Base-by-base conservation (phyloP, 352 stramenopile species). In the Phytophthora constricta region DNA sequence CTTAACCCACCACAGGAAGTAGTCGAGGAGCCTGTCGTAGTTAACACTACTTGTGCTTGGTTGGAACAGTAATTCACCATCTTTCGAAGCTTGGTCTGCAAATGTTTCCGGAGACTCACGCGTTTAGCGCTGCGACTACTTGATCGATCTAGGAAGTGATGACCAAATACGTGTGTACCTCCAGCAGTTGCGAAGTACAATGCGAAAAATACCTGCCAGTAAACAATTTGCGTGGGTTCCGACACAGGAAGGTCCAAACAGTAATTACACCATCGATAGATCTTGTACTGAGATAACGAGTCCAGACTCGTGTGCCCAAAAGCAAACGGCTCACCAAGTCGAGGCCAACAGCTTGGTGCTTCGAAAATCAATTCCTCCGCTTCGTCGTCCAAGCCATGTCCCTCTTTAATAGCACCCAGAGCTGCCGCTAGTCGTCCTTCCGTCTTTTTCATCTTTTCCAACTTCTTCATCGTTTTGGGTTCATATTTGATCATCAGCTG, bases 381-480 rank as follows among this genome's bases (percentile, higher is more conserved):
- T n/a, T 70, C 33, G 8, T 69, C 66, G 20, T 76, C 68, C 3
- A 68, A 3, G 19, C 23, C 45, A 42, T 56, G 67, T 10, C 63
- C 68, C 14, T 65, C 37, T 43, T 72, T 53, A 9, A 79, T 34
- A 14, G 76, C 58, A 31, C 42, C 55, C 3, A 95, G 70, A 28
- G 86, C 82, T 1, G 72, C 9, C 14, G 74, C 63, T 22, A 95
- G 45, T 55, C 80, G 90, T 3, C 85, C 77, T 23, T 91, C 73
- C 0, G 73, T 79, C 50, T 82, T 88, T 58, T 82, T 88, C 67
- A 92, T 84, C 53, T 93, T 95, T 46, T 92, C 83, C 27, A 95
- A 43, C 51, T 92, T 93, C 31, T 86, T 89, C 73, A 89, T 92
- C 10, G 87, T 81, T 42, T 87, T 89, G 0, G 87, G 85, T 28